These are phyloP conservation scores for Tetratostichococcus sp. DNA, from an alignment of 139 green algal species.

Conservation along the genomic window DNA sequence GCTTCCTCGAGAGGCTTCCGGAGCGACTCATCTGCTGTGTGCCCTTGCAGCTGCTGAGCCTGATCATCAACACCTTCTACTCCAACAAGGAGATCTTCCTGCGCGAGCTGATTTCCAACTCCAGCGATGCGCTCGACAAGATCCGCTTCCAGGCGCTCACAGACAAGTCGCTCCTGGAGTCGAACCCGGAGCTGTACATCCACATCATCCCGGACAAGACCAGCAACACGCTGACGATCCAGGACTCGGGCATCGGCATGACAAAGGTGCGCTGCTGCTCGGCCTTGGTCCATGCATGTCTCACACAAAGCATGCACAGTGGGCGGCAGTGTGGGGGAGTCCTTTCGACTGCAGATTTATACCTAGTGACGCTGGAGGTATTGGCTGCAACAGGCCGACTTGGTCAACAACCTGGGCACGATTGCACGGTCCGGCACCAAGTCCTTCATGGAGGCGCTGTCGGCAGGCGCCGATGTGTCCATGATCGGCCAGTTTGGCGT, in stretches of 20 bases:
- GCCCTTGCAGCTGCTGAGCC: slow-evolving; percentile 71
- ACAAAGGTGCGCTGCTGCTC: slow-evolving; percentile 67
- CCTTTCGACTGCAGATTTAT: too few species aligned
- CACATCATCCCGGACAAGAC: slow-evolving; percentile 96
- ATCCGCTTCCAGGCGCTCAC: slow-evolving; percentile 96
- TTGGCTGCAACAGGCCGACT: slow-evolving; percentile 10
- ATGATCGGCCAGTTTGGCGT: slow-evolving; percentile 99
- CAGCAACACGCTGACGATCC: slow-evolving; percentile 93
- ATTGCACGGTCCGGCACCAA: slow-evolving; percentile 99
- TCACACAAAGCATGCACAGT: too few species aligned
- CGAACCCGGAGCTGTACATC: slow-evolving; percentile 78
- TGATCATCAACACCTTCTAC: slow-evolving; percentile 99
- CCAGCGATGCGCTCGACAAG: slow-evolving; percentile 97
- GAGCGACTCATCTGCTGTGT: background rate
- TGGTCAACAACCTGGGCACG: slow-evolving; percentile 99
- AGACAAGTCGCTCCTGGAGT: slow-evolving; percentile 95
- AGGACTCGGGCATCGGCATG: slow-evolving; percentile 96
- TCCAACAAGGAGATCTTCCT: slow-evolving; percentile 99
- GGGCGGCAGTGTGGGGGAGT: too few species aligned
- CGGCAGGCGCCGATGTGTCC: slow-evolving; percentile 93
- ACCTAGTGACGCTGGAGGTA: too few species aligned
- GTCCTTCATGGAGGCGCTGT: slow-evolving; percentile 99
- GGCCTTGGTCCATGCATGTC: too few species aligned
- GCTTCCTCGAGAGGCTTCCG: background rate
- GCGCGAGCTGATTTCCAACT: slow-evolving; percentile 94